phyloP scores from a whole-genome alignment of 352 stramenopile species.

The Elongisporangium undulatum region DNA sequence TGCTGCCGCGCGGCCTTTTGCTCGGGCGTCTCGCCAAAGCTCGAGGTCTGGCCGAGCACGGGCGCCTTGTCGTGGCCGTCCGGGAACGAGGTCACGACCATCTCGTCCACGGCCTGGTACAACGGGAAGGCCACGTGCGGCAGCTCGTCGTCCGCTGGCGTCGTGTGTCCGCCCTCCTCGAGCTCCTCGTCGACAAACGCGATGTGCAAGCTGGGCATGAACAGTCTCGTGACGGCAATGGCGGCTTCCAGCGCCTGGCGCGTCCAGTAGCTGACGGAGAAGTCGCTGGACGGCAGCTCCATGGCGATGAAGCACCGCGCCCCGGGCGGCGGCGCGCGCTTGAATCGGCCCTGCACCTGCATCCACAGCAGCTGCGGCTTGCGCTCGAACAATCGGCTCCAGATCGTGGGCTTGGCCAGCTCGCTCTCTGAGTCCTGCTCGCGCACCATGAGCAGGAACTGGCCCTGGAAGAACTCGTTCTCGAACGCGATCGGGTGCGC shows the following conservation, averaged over 20 bases:
- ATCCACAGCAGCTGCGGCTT: conserved; percentile 41
- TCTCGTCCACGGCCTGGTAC: conserved; percentile 42
- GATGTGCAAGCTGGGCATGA: conserved; percentile 32
- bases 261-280: conserved; percentile 24
- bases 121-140: conserved; percentile 49
- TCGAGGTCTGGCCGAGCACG: conserved; percentile 20
- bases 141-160: conserved; percentile 17
- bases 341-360: conserved; percentile 65
- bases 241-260: conserved; percentile 30
- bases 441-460: conserved; percentile 30
- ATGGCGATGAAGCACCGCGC: conserved; percentile 43
- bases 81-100: conserved; percentile 22
- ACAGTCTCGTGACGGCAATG: conserved; percentile 26
- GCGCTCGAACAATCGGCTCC: conserved; percentile 28
- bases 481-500: conserved; percentile 41
- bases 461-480: conserved; percentile 35
- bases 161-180: neutral
- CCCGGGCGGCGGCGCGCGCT: conserved; percentile 17
- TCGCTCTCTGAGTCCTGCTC: conserved; percentile 8
- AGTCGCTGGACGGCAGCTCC: conserved; percentile 31
- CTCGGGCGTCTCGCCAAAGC: conserved; percentile 28
- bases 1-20: conserved; percentile 13
- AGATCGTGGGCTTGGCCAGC: conserved; percentile 2
- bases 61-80: conserved; percentile 5
- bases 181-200: conserved; percentile 19